Evolutionary conservation across 129 eudicot species (phyloP).

Genomic region (Centella asiatica): DNA sequence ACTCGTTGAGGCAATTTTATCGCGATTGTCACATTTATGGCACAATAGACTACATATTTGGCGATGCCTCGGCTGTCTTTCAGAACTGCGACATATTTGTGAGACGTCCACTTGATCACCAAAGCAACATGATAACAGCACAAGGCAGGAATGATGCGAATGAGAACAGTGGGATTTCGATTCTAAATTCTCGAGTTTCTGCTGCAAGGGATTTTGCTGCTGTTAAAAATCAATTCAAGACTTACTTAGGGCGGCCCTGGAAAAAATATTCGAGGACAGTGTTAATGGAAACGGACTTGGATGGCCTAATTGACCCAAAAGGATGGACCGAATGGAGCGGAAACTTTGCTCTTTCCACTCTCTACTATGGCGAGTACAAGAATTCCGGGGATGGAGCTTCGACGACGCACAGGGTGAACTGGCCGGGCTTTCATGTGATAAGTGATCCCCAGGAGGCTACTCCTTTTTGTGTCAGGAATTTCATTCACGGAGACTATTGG

Average conservation of each 20-base stretch:
- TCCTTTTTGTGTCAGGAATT: conserved; percentile 25
- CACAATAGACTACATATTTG: conserved; percentile 39
- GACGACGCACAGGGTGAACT: conserved; percentile 32
- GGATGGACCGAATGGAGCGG: conserved; percentile 64
- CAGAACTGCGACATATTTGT: conserved; percentile 33
- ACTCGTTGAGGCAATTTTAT: conserved; percentile 35
- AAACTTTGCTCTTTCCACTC: conserved; percentile 36
- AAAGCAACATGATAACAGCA: conserved; percentile 41
- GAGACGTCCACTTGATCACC: conserved; percentile 24
- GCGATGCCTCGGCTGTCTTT: conserved; percentile 28
- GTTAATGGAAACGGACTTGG: conserved; percentile 32
- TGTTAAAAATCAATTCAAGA: conserved; percentile 25
- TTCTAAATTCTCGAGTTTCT: conserved; percentile 20
- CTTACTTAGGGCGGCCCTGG: conserved; percentile 55
- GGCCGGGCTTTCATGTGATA: conserved; percentile 54
- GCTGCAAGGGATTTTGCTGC: conserved; percentile 26
- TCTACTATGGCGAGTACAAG: conserved; percentile 50
- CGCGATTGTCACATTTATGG: conserved; percentile 40
- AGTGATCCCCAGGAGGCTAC: conserved; percentile 24
- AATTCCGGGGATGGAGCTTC: conserved; percentile 40
- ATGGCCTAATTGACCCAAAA: conserved; percentile 36
- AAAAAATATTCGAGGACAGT: conserved; percentile 44
- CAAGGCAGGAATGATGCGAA: conserved; percentile 25
- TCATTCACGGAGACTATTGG: conserved; percentile 61
- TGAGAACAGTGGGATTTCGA: conserved; percentile 46